Evolutionary conservation across 2,329 filamentous ascomycete species (phyloP).

Genomic region (Stemphylium lycopersici): DNA sequence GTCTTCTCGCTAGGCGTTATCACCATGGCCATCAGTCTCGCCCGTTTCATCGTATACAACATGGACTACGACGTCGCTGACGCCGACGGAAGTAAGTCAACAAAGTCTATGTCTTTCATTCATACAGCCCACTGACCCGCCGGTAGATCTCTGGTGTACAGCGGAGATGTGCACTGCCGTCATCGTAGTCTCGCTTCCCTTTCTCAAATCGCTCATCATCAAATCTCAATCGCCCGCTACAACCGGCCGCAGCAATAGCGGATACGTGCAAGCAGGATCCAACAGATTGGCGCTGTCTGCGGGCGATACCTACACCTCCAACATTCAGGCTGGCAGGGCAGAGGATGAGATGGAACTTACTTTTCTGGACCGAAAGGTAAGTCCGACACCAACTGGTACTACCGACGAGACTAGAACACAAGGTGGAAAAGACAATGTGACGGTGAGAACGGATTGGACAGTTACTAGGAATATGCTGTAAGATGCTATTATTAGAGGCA

Average conservation of each 20-base stretch:
- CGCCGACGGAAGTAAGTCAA: slow-evolving; percentile 25
- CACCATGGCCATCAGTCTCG: slow-evolving; percentile 30
- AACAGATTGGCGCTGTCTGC: background rate
- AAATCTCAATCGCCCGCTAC: slow-evolving; percentile 8
- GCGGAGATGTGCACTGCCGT: slow-evolving; percentile 31
- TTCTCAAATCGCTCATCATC: slow-evolving; percentile 24
- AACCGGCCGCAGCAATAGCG: slow-evolving; percentile 20
- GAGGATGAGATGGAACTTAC: slow-evolving; percentile 29
- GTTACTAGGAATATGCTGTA: slow-evolving; percentile 17
- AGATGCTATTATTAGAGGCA: background rate
- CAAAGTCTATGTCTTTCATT: background rate
- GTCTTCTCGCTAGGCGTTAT: slow-evolving; percentile 29
- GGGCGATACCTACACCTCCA: slow-evolving; percentile 2
- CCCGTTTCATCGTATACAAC: slow-evolving; percentile 28
- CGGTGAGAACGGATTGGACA: slow-evolving; percentile 19
- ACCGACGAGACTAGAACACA: slow-evolving; percentile 7
- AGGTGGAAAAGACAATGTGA: slow-evolving; percentile 23
- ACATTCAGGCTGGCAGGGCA: slow-evolving; percentile 12
- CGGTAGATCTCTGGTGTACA: slow-evolving; percentile 29
- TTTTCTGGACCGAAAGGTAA: slow-evolving; percentile 20
- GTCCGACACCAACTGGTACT: slow-evolving; percentile 11
- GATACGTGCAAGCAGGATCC: slow-evolving; percentile 13
- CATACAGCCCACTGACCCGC: background rate
- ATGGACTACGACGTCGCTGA: slow-evolving; percentile 25
- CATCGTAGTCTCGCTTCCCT: slow-evolving; percentile 29